Percentiles rank a stretch among this genome's conserved stretches.
Evolutionary conservation across 805 yeast genomes (phyloP).

Genomic region (Suhomyces faveliae): DNA sequence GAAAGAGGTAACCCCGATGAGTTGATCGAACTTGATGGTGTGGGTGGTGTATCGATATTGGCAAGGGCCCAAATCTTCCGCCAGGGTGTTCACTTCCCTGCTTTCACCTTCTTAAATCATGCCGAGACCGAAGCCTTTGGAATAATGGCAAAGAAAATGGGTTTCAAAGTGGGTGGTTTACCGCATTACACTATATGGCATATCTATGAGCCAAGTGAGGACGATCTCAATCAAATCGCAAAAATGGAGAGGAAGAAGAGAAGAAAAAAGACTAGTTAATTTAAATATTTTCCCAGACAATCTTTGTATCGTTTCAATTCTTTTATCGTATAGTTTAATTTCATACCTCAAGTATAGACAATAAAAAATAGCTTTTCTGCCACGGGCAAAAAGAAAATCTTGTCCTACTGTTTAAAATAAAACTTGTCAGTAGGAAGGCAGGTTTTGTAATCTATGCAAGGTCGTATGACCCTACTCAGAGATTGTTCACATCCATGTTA

Average conservation of each 20-base stretch:
- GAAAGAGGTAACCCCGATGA: slow-evolving; percentile 59
- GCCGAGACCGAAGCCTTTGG: slow-evolving; percentile 91
- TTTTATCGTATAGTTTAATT: neutral
- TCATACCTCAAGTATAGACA: neutral
- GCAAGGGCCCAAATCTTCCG: slow-evolving; percentile 74
- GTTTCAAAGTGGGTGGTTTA: slow-evolving; percentile 79
- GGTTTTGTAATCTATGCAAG: slow-evolving; percentile 44
- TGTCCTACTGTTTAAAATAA: slow-evolving; percentile 1
- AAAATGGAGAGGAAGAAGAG: slow-evolving; percentile 65
- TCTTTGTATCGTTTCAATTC: slow-evolving; percentile 1
- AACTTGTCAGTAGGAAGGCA: slow-evolving; percentile 49
- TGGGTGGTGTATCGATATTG: slow-evolving; percentile 81
- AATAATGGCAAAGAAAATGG: slow-evolving; percentile 75
- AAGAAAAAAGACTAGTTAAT: slow-evolving; percentile 10
- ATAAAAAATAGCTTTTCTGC: neutral
- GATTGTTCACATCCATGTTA: slow-evolving; percentile 51
- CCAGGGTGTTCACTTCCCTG: slow-evolving; percentile 81
- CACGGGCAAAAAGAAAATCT: neutral
- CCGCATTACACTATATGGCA: slow-evolving; percentile 97
- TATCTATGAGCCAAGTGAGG: slow-evolving; percentile 85
- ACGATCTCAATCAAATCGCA: slow-evolving; percentile 70
- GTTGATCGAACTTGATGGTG: slow-evolving; percentile 74
- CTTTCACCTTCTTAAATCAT: slow-evolving; percentile 78
- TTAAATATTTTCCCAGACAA: neutral
- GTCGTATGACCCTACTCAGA: slow-evolving; percentile 44